Percentiles rank a stretch among this genome's conserved stretches.
Conservation (phyloP, 2,329 filamentous ascomycete genomes). For the Cladobotryum mycophilum region DNA sequence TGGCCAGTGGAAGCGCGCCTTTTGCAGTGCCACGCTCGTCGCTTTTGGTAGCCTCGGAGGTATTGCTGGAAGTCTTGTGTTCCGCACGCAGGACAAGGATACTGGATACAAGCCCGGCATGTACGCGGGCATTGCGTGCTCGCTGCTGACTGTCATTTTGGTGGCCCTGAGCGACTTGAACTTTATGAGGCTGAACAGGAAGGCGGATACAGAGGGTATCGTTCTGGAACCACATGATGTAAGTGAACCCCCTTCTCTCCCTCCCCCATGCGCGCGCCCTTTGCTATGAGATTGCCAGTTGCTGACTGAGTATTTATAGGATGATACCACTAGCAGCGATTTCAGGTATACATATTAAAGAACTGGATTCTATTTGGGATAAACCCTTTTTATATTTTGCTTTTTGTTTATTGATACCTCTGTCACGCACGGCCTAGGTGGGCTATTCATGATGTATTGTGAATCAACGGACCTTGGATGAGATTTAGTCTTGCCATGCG, state of each 20-base stretch:
- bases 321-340: constrained; percentile 19
- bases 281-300: background rate
- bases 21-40: constrained; percentile 69
- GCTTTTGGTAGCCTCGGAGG: constrained; percentile 73
- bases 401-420: no score
- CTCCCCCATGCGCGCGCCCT: background rate
- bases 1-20: constrained; percentile 82
- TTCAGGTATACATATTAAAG: constrained; percentile 27
- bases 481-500: no score
- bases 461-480: no score
- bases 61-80: constrained; percentile 68
- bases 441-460: no score
- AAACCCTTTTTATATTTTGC: no score
- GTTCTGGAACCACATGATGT: constrained; percentile 45
- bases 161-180: constrained; percentile 35
- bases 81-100: constrained; percentile 49
- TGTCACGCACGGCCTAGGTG: no score
- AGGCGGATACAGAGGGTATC: constrained; percentile 48
- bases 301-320: constrained; percentile 15
- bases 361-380: background rate
- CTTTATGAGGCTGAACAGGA: constrained; percentile 39
- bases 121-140: constrained; percentile 48
- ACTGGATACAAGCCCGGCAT: constrained; percentile 50
- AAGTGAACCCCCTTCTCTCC: constrained; percentile 21
- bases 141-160: constrained; percentile 39